Evolutionary conservation across 345 rosid species (phyloP).

Genomic region (Lepidium sativum): DNA sequence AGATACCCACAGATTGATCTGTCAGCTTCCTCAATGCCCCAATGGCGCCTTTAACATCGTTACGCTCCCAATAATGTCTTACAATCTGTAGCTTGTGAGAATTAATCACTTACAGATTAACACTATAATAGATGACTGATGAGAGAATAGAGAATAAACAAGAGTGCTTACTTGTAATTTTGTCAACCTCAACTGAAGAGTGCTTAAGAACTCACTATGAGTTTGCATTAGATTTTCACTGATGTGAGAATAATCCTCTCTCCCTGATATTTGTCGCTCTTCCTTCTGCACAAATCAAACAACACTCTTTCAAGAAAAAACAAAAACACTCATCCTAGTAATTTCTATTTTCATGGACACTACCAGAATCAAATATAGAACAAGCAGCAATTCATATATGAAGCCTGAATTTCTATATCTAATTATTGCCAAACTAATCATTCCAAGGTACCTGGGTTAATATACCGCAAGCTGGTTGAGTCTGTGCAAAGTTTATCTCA

Average conservation of each 20-base stretch:
- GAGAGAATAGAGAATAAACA: neutral
- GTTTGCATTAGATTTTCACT: conserved; percentile 60
- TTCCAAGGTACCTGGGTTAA: conserved; percentile 18
- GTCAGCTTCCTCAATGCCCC: conserved; percentile 72
- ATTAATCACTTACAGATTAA: neutral
- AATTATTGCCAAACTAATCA: neutral
- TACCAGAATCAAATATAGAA: neutral
- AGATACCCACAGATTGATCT: conserved; percentile 77
- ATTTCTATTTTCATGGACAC: too few relatives aligned
- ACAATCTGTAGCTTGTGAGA: conserved; percentile 47
- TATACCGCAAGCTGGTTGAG: neutral
- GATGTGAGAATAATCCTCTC: conserved; percentile 34
- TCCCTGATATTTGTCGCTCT: conserved; percentile 45
- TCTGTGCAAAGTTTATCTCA: conserved; percentile 8
- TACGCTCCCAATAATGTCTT: conserved; percentile 74
- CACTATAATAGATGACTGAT: neutral
- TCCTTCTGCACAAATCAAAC: conserved; percentile 36
- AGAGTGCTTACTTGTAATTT: conserved; percentile 67
- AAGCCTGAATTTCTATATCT: neutral
- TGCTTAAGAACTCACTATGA: conserved; percentile 62
- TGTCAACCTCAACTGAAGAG: conserved; percentile 71
- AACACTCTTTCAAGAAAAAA: neutral
- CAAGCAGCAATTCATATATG: neutral
- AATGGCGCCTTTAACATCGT: conserved; percentile 73
- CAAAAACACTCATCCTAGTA: neutral